Conservation (phyloP, 2,329 filamentous ascomycete species). For the Pseudogymnoascus sp. region DNA sequence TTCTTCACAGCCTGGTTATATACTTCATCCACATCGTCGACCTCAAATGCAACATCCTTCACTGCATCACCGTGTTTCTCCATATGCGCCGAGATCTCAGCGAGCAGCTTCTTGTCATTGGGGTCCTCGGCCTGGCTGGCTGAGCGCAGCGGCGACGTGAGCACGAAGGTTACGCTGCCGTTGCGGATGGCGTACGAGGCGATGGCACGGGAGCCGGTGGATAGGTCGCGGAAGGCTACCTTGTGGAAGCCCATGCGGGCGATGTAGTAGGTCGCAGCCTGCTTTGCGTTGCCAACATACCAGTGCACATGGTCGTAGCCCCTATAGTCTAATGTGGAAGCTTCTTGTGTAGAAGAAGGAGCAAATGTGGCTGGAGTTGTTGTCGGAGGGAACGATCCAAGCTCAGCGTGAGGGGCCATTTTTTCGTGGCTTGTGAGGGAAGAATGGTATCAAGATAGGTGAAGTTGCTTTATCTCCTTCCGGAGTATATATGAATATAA, state of each 20-base stretch:
- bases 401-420: slow-evolving; percentile 20
- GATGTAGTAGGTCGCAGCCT: slow-evolving; percentile 83
- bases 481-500: slow-evolving; percentile 14
- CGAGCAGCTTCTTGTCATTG: slow-evolving; percentile 57
- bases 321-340: slow-evolving; percentile 49
- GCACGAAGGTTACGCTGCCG: slow-evolving; percentile 68
- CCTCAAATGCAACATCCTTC: slow-evolving; percentile 91
- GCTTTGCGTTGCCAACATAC: slow-evolving; percentile 96
- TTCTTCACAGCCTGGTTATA: slow-evolving; percentile 64
- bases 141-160: slow-evolving; percentile 72
- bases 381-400: slow-evolving; percentile 13
- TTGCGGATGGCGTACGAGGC: slow-evolving; percentile 81
- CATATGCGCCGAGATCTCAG: slow-evolving; percentile 73
- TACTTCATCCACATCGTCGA: slow-evolving; percentile 77
- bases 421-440: slow-evolving; percentile 3
- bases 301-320: slow-evolving; percentile 92
- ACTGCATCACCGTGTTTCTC: slow-evolving; percentile 87
- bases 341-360: slow-evolving; percentile 29
- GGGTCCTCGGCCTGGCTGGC: slow-evolving; percentile 49
- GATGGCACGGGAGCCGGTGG: slow-evolving; percentile 74
- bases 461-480: slow-evolving; percentile 40
- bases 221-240: slow-evolving; percentile 77
- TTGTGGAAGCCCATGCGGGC: slow-evolving; percentile 78
- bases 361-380: slow-evolving; percentile 18
- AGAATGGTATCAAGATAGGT: slow-evolving; percentile 10